Evolutionary conservation across 352 stramenopile species (phyloP).

Genomic region (Phytophthora macrochlamydospora): DNA sequence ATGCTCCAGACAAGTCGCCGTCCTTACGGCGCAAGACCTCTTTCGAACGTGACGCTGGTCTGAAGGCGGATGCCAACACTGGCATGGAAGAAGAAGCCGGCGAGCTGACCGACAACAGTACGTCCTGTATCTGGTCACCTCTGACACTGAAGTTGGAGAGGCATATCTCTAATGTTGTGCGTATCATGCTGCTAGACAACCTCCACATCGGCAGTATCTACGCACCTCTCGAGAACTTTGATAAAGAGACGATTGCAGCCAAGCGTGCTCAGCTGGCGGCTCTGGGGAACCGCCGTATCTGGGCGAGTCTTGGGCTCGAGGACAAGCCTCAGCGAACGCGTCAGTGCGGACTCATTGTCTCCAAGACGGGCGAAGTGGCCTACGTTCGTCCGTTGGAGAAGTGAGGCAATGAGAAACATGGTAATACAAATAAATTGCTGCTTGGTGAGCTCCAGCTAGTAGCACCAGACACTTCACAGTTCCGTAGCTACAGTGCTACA

Average conservation of each 20-base stretch:
- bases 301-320: slow-evolving; percentile 83
- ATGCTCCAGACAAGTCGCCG: slow-evolving; percentile 54
- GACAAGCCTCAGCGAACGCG: slow-evolving; percentile 69
- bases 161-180: slow-evolving; percentile 3
- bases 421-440: slow-evolving; percentile 44
- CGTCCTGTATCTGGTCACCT: slow-evolving; percentile 12
- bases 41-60: slow-evolving; percentile 53
- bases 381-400: slow-evolving; percentile 75
- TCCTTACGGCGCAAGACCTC: slow-evolving; percentile 41
- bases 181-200: slow-evolving; percentile 39
- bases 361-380: slow-evolving; percentile 72
- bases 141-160: not conserved
- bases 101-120: slow-evolving; percentile 70
- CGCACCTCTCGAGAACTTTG: slow-evolving; percentile 74
- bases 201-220: slow-evolving; percentile 74
- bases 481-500: not conserved
- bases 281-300: slow-evolving; percentile 81
- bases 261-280: slow-evolving; percentile 79
- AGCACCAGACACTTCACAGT: not conserved
- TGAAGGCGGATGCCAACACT: slow-evolving; percentile 34
- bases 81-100: slow-evolving; percentile 69
- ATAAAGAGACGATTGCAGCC: slow-evolving; percentile 80
- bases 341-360: slow-evolving; percentile 68
- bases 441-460: not conserved
- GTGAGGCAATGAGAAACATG: slow-evolving; percentile 50